Evolutionary conservation across 2,329 filamentous ascomycete genomes (phyloP), one percentile per base, ranked within the genome.

Genomic region (Sphaerulina vaccinii): DNA sequence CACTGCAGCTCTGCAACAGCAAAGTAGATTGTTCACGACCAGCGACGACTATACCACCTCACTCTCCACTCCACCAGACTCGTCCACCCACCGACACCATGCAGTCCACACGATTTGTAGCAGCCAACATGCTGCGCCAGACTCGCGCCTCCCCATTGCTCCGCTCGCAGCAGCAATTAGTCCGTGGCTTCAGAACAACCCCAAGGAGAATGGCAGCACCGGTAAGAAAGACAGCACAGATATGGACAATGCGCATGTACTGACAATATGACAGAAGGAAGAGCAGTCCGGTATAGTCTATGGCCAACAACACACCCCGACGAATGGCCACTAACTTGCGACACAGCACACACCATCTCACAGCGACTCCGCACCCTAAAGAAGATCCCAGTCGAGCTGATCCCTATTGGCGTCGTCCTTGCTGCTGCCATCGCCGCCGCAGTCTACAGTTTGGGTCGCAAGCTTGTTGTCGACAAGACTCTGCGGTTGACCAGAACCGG

Each of bases 331-430:
- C 40, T 44, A 33, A 46, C 47, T 42, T n/a, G 33, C 48, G 38
- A 52, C 8, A 42, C 65, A 99, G 93, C 90, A 71, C 93, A 97
- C 79, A 96, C 92, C 67, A 84, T 97, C 75, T 96, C 92, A 62
- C 93, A 97, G 80, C 89, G 92, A 72, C 80, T 99, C 67, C 88
- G 91, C 72, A 86, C 84, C 71, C 80, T 96, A 69, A 91, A 87
- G 82, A 85, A 85, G 76, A 87, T 97, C 70, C 93, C 93, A 64
- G 84, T 90, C 64, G 93, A 99, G 81, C 81, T 99, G 82, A 84
- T 91, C 65, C 93, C 93, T 69, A 86, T 99, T 66, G 91, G 91
- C 73, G 76, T 93, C 64, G 93, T 97, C 74, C 85, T 97, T 68
- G 83, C 79, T 64, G 74, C 83, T 66, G 83, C 91, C 68, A 71